Evolutionary conservation across 208 protist genomes (phyloP), one percentile per base, ranked within the genome.

Genomic region (Angomonas ambiguus): DNA sequence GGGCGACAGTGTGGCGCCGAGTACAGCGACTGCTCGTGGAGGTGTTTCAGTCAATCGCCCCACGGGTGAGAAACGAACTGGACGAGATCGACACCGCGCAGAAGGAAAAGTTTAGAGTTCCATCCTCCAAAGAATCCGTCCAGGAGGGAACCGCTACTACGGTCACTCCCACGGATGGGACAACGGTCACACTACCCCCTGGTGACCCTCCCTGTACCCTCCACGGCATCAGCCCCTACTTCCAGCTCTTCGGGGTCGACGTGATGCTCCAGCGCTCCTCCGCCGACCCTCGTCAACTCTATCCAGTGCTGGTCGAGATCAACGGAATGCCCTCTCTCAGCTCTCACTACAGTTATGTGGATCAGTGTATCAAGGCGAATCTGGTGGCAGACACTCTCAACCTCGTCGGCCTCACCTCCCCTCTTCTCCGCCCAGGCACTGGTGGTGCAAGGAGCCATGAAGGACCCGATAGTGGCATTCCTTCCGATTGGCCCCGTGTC

Each of bases 311-410:
- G 10, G 75, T 96, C 75, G 87, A 96, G 71, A 80, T 94, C 10
- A 96, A 96, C 63, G 87, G 90, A 34, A 92, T 94, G 81, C 91
- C 91, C 1, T 91, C 88, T 2, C 77, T 96, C 35, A 88, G 82
- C 67, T 90, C 86, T 4, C 80, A 92, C 64, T 93, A 88, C 69
- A 88, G 81, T 8, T 45, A 71, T 27, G 66, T 96, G 0, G 91
- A 96, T 49, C 83, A 94, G 61, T 80, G 82, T 58, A 69, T 96
- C 51, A 96, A 96, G 65, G 76, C 71, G 2, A 88, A 85, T 49
- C 75, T 96, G 53, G 73, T 96, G 35, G 81, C 91, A 11, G 84
- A 92, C 42, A 68, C 77, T 11, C 72, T 96, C 38, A 93, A 79
- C n/a, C 78, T 96, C n/a, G 79, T 91, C 13, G 91, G 91, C 10